These are phyloP conservation scores for Serendipita sp. DNA, from an alignment of 768 basidiomycete genomes.

Conservation along the genomic window DNA sequence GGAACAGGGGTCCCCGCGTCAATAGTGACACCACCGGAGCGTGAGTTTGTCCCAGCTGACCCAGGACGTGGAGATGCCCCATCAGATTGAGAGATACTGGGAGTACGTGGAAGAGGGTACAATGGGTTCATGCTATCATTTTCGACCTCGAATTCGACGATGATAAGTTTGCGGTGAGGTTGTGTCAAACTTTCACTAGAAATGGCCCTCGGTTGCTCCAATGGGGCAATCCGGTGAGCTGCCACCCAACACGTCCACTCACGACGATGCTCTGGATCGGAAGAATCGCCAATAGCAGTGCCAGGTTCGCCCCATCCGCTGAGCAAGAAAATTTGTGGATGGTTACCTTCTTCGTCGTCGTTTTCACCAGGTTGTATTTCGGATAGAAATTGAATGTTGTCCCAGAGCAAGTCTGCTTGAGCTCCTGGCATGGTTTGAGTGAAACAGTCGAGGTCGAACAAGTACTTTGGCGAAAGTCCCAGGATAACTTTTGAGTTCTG, in stretches of 20 bases:
- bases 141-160: constrained; percentile 73
- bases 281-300: constrained; percentile 22
- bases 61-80: constrained; percentile 3
- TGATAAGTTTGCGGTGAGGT: constrained; percentile 27
- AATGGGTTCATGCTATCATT: constrained; percentile 53
- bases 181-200: background rate
- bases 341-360: constrained; percentile 26
- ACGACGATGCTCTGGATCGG: constrained; percentile 23
- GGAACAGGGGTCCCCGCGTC: constrained; percentile 10
- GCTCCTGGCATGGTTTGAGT: constrained; percentile 49
- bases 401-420: constrained; percentile 53
- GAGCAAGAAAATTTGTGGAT: constrained; percentile 52
- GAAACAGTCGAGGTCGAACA: constrained; percentile 60
- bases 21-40: constrained; percentile 5
- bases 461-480: constrained; percentile 51
- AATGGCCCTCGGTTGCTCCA: constrained; percentile 22
- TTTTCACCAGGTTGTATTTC: constrained; percentile 29
- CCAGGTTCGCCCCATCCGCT: constrained; percentile 59
- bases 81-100: constrained; percentile 7
- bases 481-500: constrained; percentile 65
- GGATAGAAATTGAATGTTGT: constrained; percentile 53
- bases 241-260: constrained; percentile 60
- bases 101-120: constrained; percentile 29
- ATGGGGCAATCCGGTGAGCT: constrained; percentile 28
- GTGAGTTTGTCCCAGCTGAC: constrained; percentile 10